Base-by-base conservation (phyloP, 805 yeast genomes). In the Spencermartinsiella europaea region DNA sequence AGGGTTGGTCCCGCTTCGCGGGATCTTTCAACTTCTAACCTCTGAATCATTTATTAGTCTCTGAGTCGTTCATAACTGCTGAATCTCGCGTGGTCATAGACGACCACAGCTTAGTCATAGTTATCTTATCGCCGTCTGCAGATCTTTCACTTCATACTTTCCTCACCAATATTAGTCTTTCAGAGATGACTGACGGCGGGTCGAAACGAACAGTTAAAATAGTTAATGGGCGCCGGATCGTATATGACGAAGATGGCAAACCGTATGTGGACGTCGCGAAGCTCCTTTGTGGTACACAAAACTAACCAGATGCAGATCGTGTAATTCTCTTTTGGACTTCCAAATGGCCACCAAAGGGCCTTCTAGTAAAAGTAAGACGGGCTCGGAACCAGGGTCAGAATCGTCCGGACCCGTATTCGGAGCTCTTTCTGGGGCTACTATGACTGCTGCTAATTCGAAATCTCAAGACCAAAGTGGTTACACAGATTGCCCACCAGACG, bases 231-330 rank as follows among this genome's bases (percentile, higher is more conserved):
- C 71, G 83, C 40, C 79, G 77, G 55, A 82, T 88, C 48, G 66
- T 87, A 19, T 79, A 85, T 47, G 96, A 86, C 60, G 81, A 86
- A 61, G 83, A 91, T 65, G 98, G 98, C 0, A 90, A 87, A 65
- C 97, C 97, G 89, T 85, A 72, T 62, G 93, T 79, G 50, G 38
- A 31, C n/a, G n/a, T n/a, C n/a, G n/a, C n/a, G n/a, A n/a, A n/a
- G n/a, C n/a, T n/a, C n/a, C n/a, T n/a, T n/a, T n/a, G n/a, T n/a
- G n/a, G n/a, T n/a, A n/a, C n/a, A n/a, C n/a, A n/a, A n/a, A n/a
- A n/a, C n/a, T n/a, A n/a, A 19, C 14, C 21, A 80, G 84, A 48
- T 91, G 99, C 61, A 91, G 96, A 44, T 70, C 95, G 2, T 91
- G 99, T 63, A 90, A 90, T 66, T 67, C 89, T 0, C 67, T 91